phyloP scores from a whole-genome alignment of 1,139 yeast genomes.

The Blastobotrys niveus region DNA sequence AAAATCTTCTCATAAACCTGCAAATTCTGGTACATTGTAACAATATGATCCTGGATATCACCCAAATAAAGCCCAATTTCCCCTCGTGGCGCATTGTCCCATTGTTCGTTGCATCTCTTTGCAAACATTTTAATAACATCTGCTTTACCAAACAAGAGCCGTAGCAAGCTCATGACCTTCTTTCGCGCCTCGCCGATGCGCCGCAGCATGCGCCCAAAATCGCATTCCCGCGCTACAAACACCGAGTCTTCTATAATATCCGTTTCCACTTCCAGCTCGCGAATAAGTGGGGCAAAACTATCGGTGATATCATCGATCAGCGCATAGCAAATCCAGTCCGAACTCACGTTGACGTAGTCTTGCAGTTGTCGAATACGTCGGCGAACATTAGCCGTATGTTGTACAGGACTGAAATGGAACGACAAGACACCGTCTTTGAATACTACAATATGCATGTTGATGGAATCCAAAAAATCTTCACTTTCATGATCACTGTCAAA shows the following conservation, averaged over 20 bases:
- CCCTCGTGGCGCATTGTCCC: conserved; percentile 67
- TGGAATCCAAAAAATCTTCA: conserved; percentile 63
- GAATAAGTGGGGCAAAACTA: conserved; percentile 95
- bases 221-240: conserved; percentile 35
- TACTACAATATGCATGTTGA: conserved; percentile 88
- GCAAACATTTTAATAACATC: conserved; percentile 95
- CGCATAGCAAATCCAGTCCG: conserved; percentile 98
- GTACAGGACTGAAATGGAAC: conserved; percentile 90
- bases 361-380: conserved; percentile 81
- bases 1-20: conserved; percentile 90
- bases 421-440: conserved; percentile 88
- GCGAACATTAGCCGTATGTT: conserved; percentile 93
- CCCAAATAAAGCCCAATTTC: conserved; percentile 87
- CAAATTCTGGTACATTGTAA: conserved; percentile 91
- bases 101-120: conserved; percentile 79
- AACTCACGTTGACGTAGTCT: conserved; percentile 82
- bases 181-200: conserved; percentile 94
- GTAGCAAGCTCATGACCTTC: conserved; percentile 81
- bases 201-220: conserved; percentile 88
- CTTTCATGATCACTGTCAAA: conserved; percentile 53
- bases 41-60: conserved; percentile 79
- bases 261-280: conserved; percentile 84
- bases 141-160: conserved; percentile 86
- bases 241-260: conserved; percentile 71
- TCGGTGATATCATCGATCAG: conserved; percentile 95